Conservation (phyloP, 2,329 filamentous ascomycete species). For the Aspergillus piperis region DNA sequence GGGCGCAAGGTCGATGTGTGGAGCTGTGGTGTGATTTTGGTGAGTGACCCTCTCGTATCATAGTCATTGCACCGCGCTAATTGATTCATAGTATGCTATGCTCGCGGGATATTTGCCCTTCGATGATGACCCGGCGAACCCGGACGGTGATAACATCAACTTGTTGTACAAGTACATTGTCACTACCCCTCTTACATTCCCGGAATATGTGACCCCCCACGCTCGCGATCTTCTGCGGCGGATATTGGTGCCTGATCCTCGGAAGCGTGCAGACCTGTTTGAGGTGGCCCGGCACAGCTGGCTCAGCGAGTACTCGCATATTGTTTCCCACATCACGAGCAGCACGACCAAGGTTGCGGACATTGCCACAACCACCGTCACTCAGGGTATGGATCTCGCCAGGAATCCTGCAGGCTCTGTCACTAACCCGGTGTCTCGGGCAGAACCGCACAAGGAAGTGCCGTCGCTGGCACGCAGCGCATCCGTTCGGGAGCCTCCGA, state of each 20-base stretch:
- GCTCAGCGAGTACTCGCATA: constrained; percentile 94
- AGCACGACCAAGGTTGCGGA: constrained; percentile 85
- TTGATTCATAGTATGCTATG: constrained; percentile 82
- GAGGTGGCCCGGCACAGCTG: constrained; percentile 97
- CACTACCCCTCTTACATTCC: constrained; percentile 93
- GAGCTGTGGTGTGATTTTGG: constrained; percentile 98
- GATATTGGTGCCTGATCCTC: constrained; percentile 91
- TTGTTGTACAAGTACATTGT: constrained; percentile 99
- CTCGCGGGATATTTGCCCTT: constrained; percentile 96
- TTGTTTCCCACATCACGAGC: constrained; percentile 96
- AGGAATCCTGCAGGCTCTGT: background rate
- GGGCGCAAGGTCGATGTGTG: constrained; percentile 98
- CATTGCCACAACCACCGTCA: constrained; percentile 76
- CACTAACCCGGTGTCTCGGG: constrained; percentile 9
- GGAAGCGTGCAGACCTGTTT: constrained; percentile 92
- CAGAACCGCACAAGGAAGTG: constrained; percentile 57
- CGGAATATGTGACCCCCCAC: constrained; percentile 97
- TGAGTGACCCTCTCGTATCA: constrained; percentile 52
- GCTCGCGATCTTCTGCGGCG: constrained; percentile 87
- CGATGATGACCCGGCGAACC: constrained; percentile 96
- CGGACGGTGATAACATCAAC: constrained; percentile 98
- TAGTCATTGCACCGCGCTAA: background rate
- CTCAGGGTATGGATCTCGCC: constrained; percentile 50
- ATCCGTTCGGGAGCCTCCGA: constrained; percentile 85
- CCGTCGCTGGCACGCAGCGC: constrained; percentile 76